Percentiles rank a stretch among this genome's conserved stretches.
Conservation (phyloP, 371 early-diverging fungal genomes). For the Rhizopus microsporus region DNA sequence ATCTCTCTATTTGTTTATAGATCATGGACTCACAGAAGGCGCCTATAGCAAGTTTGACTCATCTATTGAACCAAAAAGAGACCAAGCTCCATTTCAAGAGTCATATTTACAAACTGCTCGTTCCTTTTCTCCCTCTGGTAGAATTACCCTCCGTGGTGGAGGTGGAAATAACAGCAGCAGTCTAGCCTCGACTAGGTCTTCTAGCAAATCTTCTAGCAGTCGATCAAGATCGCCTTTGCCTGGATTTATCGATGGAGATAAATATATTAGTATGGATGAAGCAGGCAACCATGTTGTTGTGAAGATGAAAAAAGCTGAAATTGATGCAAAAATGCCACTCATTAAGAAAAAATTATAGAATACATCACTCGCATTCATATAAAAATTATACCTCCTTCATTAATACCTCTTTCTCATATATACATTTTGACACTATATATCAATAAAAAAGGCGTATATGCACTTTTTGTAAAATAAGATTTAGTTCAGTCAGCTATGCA, state of each 20-base stretch:
- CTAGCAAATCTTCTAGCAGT: slow-evolving; percentile 35
- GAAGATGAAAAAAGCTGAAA: slow-evolving; percentile 50
- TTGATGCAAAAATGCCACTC: slow-evolving; percentile 30
- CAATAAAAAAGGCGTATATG: no score
- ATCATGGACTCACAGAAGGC: slow-evolving; percentile 32
- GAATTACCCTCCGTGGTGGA: slow-evolving; percentile 43
- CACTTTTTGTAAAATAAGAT: no score
- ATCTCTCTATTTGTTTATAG: slow-evolving; percentile 12
- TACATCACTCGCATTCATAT: background rate
- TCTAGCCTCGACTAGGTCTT: slow-evolving; percentile 33
- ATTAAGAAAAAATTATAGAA: slow-evolving; percentile 22
- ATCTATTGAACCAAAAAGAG: slow-evolving; percentile 1
- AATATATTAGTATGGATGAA: slow-evolving; percentile 45
- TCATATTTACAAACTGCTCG: slow-evolving; percentile 24
- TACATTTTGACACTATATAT: no score
- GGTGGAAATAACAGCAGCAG: slow-evolving; percentile 25
- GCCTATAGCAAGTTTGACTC: slow-evolving; percentile 12
- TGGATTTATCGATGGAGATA: slow-evolving; percentile 46
- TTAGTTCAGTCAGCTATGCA: no score
- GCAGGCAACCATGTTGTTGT: slow-evolving; percentile 44
- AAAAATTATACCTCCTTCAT: no score
- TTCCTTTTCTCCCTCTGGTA: slow-evolving; percentile 42
- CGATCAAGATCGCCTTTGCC: slow-evolving; percentile 31
- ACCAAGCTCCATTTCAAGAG: slow-evolving; percentile 24
- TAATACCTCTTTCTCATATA: no score